These are phyloP conservation scores for Wickerhamiella infanticola DNA, from an alignment of 1,139 yeast genomes.

Conservation along the genomic window DNA sequence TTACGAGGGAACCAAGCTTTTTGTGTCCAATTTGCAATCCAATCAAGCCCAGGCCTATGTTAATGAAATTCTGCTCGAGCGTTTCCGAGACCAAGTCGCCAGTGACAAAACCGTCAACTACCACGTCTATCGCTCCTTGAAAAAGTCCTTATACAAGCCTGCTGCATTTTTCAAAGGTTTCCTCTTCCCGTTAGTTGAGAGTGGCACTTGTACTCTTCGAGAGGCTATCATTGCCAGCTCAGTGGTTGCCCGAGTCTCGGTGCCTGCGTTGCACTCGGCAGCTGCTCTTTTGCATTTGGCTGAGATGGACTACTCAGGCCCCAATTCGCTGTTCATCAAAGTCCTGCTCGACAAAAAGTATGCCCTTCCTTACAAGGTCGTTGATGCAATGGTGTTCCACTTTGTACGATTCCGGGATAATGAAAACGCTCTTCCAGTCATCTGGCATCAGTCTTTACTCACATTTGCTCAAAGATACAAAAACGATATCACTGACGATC, in stretches of 20 bases:
- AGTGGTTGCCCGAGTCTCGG: conserved; percentile 72
- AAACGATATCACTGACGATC: conserved; percentile 94
- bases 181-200: conserved; percentile 65
- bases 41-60: conserved; percentile 80
- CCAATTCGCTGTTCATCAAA: conserved; percentile 79
- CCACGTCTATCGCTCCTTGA: conserved; percentile 80
- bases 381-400: conserved; percentile 89
- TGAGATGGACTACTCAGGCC: conserved; percentile 74
- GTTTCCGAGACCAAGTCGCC: conserved; percentile 73
- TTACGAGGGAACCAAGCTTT: conserved; percentile 85
- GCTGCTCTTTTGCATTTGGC: conserved; percentile 80
- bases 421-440: conserved; percentile 68
- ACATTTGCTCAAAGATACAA: conserved; percentile 92
- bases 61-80: conserved; percentile 56
- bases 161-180: conserved; percentile 97
- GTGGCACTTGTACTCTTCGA: conserved; percentile 55
- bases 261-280: conserved; percentile 90
- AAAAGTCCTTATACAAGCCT: conserved; percentile 88
- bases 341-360: conserved; percentile 85
- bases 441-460: conserved; percentile 92
- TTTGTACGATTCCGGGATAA: conserved; percentile 60
- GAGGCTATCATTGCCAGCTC: conserved; percentile 96
- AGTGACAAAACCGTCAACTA: conserved; percentile 54
- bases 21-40: conserved; percentile 79
- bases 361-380: conserved; percentile 91